phyloP scores from a whole-genome alignment of 2,329 filamentous ascomycete genomes.

The Fusarium sp. region DNA sequence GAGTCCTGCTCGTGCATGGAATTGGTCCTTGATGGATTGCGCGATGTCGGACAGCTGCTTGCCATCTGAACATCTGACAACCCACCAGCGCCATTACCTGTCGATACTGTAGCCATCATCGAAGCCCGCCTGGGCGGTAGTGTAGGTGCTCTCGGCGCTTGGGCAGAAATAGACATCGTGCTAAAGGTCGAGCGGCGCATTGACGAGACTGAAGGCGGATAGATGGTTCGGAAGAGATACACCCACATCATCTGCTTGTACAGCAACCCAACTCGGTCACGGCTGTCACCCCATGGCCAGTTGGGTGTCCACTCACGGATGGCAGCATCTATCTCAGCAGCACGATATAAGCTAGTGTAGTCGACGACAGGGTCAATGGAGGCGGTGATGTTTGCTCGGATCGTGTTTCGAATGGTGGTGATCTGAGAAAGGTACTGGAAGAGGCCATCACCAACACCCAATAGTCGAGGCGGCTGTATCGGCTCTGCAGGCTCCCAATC shows the following conservation, averaged over 20 bases:
- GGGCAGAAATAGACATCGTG: constrained; percentile 39
- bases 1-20: constrained; percentile 55
- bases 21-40: constrained; percentile 53
- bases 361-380: constrained; percentile 75
- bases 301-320: constrained; percentile 79
- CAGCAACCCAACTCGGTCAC: constrained; percentile 65
- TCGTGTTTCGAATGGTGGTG: constrained; percentile 77
- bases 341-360: constrained; percentile 77
- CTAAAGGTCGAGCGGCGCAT: constrained; percentile 49
- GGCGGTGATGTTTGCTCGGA: constrained; percentile 73
- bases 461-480: constrained; percentile 66
- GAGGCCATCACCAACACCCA: constrained; percentile 85
- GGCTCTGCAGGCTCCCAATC: constrained; percentile 56
- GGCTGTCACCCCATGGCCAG: constrained; percentile 67
- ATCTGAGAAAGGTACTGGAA: constrained; percentile 84
- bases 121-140: constrained; percentile 49
- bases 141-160: constrained; percentile 29
- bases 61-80: constrained; percentile 34
- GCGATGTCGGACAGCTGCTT: constrained; percentile 49
- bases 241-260: constrained; percentile 76
- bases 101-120: constrained; percentile 49
- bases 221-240: constrained; percentile 70
- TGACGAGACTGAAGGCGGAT: constrained; percentile 58
- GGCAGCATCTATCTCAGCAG: constrained; percentile 78
- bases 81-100: constrained; percentile 32